These are phyloP conservation scores for Coccomyxa sp. DNA, from an alignment of 139 green algal species.

Conservation along the genomic window DNA sequence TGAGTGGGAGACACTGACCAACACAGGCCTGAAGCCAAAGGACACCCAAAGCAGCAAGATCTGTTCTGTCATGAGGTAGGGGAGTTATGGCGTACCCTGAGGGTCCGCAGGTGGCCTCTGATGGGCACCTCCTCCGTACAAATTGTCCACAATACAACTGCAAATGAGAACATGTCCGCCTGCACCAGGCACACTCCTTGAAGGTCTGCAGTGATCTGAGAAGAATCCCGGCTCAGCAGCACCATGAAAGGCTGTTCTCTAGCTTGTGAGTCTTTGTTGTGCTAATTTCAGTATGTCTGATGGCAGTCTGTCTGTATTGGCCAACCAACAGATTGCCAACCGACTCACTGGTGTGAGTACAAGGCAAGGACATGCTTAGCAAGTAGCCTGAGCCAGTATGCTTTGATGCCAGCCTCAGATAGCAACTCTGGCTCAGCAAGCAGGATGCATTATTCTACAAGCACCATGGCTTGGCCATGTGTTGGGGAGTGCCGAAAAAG, in stretches of 20 bases:
- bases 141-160: conserved; percentile 34
- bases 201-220: not conserved
- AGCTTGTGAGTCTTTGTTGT: too few relatives aligned
- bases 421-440: not conserved
- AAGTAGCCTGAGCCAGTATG: not conserved
- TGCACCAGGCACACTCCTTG: not conserved
- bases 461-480: not conserved
- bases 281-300: too few relatives aligned
- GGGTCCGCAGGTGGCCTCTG: conserved; percentile 23
- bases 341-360: too few relatives aligned
- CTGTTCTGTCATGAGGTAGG: not conserved
- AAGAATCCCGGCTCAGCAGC: too few relatives aligned
- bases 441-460: not conserved
- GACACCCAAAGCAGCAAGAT: not conserved
- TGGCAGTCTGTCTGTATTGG: too few relatives aligned
- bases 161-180: conserved; percentile 38
- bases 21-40: too few relatives aligned
- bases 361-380: not conserved
- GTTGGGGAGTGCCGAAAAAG: not conserved
- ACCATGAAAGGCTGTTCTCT: not conserved
- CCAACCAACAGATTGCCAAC: too few relatives aligned
- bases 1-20: too few relatives aligned
- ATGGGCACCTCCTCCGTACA: conserved; percentile 27
- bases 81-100: not conserved
- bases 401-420: not conserved